Evolutionary conservation across 2,329 filamentous ascomycete genomes (phyloP).

Genomic region (Neofusicoccum sp.): DNA sequence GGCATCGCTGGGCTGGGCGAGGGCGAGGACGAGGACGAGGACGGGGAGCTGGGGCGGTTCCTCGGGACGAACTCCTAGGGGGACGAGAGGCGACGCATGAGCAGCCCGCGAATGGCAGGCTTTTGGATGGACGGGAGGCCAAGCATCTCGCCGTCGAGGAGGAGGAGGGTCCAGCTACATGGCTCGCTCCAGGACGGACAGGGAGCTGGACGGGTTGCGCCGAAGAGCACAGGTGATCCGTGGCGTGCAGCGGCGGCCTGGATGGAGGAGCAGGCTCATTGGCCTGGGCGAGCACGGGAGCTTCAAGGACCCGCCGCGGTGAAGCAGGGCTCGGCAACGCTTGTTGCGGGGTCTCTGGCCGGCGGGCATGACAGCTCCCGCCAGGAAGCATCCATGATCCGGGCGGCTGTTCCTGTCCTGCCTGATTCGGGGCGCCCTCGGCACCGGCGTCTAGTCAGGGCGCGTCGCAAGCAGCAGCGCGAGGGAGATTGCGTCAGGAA

Average conservation of each 20-base stretch:
- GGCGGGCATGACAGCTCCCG: conserved; percentile 14
- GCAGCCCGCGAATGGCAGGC: conserved; percentile 37
- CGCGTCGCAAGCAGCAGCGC: conserved; percentile 37
- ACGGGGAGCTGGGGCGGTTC: conserved; percentile 30
- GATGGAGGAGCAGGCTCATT: conserved; percentile 34
- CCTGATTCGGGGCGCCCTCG: conserved; percentile 12
- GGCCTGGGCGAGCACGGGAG: conserved; percentile 38
- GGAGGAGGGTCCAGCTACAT: conserved; percentile 14
- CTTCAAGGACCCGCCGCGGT: conserved; percentile 37
- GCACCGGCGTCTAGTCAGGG: conserved; percentile 18
- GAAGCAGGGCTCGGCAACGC: conserved; percentile 42
- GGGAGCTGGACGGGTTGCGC: conserved; percentile 34
- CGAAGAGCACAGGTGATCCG: conserved; percentile 37
- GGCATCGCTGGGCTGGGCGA: conserved; percentile 12
- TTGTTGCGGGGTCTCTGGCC: conserved; percentile 40
- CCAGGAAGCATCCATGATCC: conserved; percentile 18
- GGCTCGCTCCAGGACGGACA: conserved; percentile 22
- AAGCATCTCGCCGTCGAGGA: conserved; percentile 14
- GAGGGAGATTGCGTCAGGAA: conserved; percentile 43
- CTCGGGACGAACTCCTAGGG: conserved; percentile 40
- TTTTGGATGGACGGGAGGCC: conserved; percentile 32
- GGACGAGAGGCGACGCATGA: conserved; percentile 31
- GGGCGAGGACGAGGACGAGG: too few relatives aligned
- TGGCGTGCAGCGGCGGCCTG: conserved; percentile 37
- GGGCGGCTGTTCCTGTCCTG: conserved; percentile 18